Base-by-base conservation (phyloP, 2,329 filamentous ascomycete genomes). In the Penicillium occitanis region DNA sequence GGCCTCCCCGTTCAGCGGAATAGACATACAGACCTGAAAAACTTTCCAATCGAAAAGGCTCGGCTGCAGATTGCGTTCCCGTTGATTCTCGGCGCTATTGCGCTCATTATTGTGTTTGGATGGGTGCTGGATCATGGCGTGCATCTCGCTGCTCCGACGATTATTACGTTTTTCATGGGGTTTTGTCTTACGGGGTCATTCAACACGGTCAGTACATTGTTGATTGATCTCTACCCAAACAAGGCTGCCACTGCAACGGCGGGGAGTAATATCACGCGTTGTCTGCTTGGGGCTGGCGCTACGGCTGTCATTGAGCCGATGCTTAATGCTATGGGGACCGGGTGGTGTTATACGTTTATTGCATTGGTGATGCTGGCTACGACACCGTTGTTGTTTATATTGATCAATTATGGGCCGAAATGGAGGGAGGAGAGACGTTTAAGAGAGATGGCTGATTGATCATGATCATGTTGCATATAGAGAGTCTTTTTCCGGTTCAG, bases 201-300 rank as follows among this genome's bases (percentile, higher is more conserved):
- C 61, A 81, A 83, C 61, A 76, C 77, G 3, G 73, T 81, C 7
- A 82, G 80, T 61, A 82, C 83, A 0, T 71, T 86, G 35, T 73
- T 84, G 46, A 74, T 84, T 0, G 82, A 83, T 68, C 70, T 82
- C 2, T 80, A 81, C 63, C 79, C 79, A 0, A 75, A 70, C 10
- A 72, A 75, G 40, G 76, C 81, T 1, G 78, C 79, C 1, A 77
- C 79, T 1, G 79, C 79, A 0, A 80, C 80, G 3, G 80, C 81
- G 4, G 77, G 80, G 6, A 81, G 78, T 61, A 82, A 83, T 65
- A 69, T 83, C 3, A 74, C 76, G 1, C 73, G 80, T 2, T 83
- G 81, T 66, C 69, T 80, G 60, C 70, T 83, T 6, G 81, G 80
- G 1, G 81, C 81, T 3, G 80, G 76, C 2, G 77, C 78, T 0